These are phyloP conservation scores for Saccharomyces pastorianus DNA, from an alignment of 1,139 yeast genomes.

Conservation along the genomic window DNA sequence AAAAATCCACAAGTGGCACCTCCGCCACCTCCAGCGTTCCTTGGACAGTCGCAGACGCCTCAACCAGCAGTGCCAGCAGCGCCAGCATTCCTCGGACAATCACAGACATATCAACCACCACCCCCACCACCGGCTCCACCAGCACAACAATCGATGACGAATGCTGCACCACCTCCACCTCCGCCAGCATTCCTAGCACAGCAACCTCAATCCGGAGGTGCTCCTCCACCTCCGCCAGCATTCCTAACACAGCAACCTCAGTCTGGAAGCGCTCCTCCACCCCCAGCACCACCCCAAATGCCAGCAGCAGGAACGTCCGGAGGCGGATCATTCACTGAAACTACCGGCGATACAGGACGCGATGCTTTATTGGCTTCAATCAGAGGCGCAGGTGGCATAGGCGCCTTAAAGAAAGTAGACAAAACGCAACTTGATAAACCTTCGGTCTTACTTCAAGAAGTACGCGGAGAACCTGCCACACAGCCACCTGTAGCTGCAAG, in stretches of 20 bases:
- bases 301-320: slow-evolving; percentile 29
- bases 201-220: slow-evolving; percentile 12
- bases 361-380: slow-evolving; percentile 86
- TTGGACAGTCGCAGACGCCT: background rate
- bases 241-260: slow-evolving; percentile 5
- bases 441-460: slow-evolving; percentile 61
- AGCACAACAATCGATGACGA: too few species aligned
- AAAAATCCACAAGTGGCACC: slow-evolving; percentile 16
- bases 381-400: slow-evolving; percentile 69
- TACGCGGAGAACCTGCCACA: slow-evolving; percentile 39
- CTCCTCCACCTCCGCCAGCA: slow-evolving; percentile 30
- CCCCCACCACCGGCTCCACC: too few species aligned
- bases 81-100: too few species aligned
- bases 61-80: background rate
- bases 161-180: too few species aligned
- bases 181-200: slow-evolving; percentile 9
- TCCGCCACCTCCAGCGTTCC: slow-evolving; percentile 10
- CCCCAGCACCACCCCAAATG: slow-evolving; percentile 36
- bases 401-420: slow-evolving; percentile 65
- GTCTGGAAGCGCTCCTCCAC: slow-evolving; percentile 20
- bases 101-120: too few species aligned
- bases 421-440: slow-evolving; percentile 78
- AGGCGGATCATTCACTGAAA: slow-evolving; percentile 33
- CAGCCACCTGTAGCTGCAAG: slow-evolving; percentile 32
- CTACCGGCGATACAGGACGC: slow-evolving; percentile 48